These are phyloP conservation scores for Dichotomocladium elegans DNA, from an alignment of 371 early-diverging fungal species.

Conservation along the genomic window DNA sequence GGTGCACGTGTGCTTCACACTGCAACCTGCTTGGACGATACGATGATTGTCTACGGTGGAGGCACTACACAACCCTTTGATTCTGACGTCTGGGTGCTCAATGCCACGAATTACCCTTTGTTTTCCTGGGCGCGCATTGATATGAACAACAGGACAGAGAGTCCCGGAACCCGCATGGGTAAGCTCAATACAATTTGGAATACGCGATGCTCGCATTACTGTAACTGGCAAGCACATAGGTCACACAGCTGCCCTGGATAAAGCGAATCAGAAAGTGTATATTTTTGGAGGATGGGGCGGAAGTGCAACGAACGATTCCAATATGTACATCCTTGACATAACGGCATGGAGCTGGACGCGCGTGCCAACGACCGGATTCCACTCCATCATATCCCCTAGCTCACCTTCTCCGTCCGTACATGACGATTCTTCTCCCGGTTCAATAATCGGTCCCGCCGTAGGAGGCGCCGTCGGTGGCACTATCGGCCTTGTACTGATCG, in stretches of 20 bases:
- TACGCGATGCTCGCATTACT: background rate
- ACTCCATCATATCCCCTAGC: background rate
- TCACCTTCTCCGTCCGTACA: background rate
- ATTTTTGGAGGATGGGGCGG: slow-evolving; percentile 38
- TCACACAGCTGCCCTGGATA: slow-evolving; percentile 33
- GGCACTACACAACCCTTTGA: slow-evolving; percentile 38
- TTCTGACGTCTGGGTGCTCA: slow-evolving; percentile 41
- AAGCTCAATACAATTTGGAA: background rate
- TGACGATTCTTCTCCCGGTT: background rate
- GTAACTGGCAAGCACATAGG: slow-evolving; percentile 9
- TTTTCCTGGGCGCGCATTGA: slow-evolving; percentile 23
- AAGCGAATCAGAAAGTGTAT: slow-evolving; percentile 18
- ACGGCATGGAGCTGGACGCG: slow-evolving; percentile 26
- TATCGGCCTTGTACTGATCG: slow-evolving; percentile 4
- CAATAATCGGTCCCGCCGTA: slow-evolving; percentile 4
- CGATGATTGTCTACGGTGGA: slow-evolving; percentile 46
- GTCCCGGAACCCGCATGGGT: slow-evolving; percentile 44
- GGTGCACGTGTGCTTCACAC: slow-evolving; percentile 42
- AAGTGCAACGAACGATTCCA: slow-evolving; percentile 19
- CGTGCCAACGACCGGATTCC: slow-evolving; percentile 5
- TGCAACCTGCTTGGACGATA: slow-evolving; percentile 35
- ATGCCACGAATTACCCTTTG: slow-evolving; percentile 32
- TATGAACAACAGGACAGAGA: slow-evolving; percentile 18
- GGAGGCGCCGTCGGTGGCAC: slow-evolving; percentile 14
- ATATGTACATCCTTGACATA: slow-evolving; percentile 23